phyloP scores from a whole-genome alignment of 1,284 basidiomycete species.

The Boletus sp. region DNA sequence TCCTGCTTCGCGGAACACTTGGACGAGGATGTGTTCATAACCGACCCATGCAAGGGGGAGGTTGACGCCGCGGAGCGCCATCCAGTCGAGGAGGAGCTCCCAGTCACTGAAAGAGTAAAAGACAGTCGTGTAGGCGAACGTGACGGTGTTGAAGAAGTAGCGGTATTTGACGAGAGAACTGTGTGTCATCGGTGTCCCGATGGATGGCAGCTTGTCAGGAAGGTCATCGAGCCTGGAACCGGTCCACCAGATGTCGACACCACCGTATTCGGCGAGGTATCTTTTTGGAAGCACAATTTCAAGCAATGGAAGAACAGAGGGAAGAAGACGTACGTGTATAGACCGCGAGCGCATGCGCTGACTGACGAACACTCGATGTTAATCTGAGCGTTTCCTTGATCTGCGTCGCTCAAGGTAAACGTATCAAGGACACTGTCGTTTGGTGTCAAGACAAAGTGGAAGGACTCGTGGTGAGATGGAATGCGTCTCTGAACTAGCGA shows the following conservation, averaged over 20 bases:
- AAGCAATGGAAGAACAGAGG: neutral
- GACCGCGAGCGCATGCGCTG: constrained; percentile 27
- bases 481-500: constrained; percentile 25
- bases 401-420: constrained; percentile 26
- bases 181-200: constrained; percentile 32
- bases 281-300: constrained; percentile 18
- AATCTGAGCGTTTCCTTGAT: constrained; percentile 7
- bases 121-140: constrained; percentile 41
- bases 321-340: constrained; percentile 22
- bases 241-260: constrained; percentile 44
- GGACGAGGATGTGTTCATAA: constrained; percentile 38
- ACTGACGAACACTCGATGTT: constrained; percentile 24
- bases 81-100: constrained; percentile 44
- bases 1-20: constrained; percentile 39
- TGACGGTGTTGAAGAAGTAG: constrained; percentile 44
- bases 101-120: constrained; percentile 43
- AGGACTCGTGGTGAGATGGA: constrained; percentile 23
- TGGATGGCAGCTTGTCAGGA: constrained; percentile 29
- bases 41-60: constrained; percentile 43
- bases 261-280: constrained; percentile 37
- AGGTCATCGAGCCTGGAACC: constrained; percentile 37
- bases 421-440: constrained; percentile 14
- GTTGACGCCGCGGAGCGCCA: constrained; percentile 42
- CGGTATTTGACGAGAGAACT: constrained; percentile 39
- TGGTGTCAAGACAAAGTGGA: constrained; percentile 17